These are phyloP conservation scores for Caryopteris hybrid DNA, from an alignment of 305 asterid species.

Conservation along the genomic window DNA sequence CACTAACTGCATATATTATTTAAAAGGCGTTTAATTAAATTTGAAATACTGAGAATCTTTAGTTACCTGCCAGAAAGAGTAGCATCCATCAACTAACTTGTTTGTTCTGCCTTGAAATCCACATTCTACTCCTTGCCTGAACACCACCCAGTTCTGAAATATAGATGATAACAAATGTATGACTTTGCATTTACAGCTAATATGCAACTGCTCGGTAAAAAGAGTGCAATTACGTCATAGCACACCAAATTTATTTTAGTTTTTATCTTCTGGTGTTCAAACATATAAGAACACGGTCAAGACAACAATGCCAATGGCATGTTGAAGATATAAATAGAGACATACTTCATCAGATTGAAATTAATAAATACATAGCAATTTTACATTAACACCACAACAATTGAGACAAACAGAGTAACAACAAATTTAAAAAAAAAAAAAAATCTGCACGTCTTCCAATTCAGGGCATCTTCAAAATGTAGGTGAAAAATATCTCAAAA, in stretches of 20 bases:
- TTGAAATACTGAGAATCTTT: not conserved
- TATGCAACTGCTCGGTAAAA: not conserved
- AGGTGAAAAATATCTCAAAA: not conserved
- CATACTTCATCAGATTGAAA: not conserved
- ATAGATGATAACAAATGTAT: not conserved
- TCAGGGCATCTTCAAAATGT: not conserved
- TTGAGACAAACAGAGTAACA: not conserved
- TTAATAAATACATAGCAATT: not conserved
- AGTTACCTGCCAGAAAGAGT: constrained; percentile 94
- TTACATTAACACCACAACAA: not conserved
- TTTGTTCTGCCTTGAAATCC: constrained; percentile 97
- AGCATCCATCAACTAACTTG: constrained; percentile 92
- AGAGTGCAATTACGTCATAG: not conserved
- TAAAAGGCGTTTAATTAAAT: not conserved
- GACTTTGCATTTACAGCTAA: not conserved
- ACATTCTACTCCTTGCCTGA: constrained; percentile 87
- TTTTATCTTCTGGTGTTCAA: not conserved
- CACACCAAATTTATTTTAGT: not conserved
- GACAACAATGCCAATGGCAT: not conserved
- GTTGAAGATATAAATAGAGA: not conserved
- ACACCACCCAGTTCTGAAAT: constrained; percentile 84
- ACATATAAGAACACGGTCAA: not conserved
- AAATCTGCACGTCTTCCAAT: not conserved
- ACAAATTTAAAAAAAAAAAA: not conserved
- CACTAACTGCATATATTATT: constrained; percentile 1